Evolutionary conservation across 1,284 basidiomycete genomes (phyloP).

Genomic region (Chondrostereum purpureum): DNA sequence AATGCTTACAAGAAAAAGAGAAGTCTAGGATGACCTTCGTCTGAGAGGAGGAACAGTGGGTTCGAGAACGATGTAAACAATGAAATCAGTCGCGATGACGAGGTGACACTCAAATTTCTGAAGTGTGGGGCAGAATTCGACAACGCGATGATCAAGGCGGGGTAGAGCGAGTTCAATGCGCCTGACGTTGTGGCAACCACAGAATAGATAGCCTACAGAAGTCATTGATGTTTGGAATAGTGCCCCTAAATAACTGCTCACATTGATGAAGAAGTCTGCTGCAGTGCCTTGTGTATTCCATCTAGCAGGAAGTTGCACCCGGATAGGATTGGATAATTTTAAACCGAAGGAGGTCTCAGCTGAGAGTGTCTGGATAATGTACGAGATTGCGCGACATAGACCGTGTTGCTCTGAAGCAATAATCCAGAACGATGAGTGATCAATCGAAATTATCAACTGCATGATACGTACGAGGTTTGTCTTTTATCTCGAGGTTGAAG

Average conservation of each 20-base stretch:
- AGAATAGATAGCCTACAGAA: slow-evolving; percentile 73
- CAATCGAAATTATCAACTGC: slow-evolving; percentile 11
- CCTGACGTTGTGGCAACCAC: slow-evolving; percentile 87
- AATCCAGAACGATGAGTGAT: slow-evolving; percentile 15
- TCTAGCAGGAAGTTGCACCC: slow-evolving; percentile 63
- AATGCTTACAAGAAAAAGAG: slow-evolving; percentile 76
- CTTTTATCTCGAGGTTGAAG: slow-evolving; percentile 80
- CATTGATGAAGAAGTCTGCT: slow-evolving; percentile 84
- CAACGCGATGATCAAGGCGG: slow-evolving; percentile 84
- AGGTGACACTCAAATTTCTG: slow-evolving; percentile 72
- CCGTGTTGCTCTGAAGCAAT: slow-evolving; percentile 73
- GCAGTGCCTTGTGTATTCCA: slow-evolving; percentile 70
- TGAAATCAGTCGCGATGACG: slow-evolving; percentile 79
- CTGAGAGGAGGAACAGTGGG: slow-evolving; percentile 83
- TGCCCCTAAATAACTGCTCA: slow-evolving; percentile 29
- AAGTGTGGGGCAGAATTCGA: slow-evolving; percentile 86
- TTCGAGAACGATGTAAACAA: slow-evolving; percentile 87
- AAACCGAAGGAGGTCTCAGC: slow-evolving; percentile 74
- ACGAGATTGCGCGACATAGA: slow-evolving; percentile 82
- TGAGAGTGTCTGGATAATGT: slow-evolving; percentile 88
- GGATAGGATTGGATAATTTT: slow-evolving; percentile 58
- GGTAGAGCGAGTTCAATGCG: slow-evolving; percentile 76
- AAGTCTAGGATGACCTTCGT: slow-evolving; percentile 89
- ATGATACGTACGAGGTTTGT: slow-evolving; percentile 69
- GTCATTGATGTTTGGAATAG: slow-evolving; percentile 9